Evolutionary conservation across 768 basidiomycete species (phyloP).

Genomic region (Glaciozyma martinii): DNA sequence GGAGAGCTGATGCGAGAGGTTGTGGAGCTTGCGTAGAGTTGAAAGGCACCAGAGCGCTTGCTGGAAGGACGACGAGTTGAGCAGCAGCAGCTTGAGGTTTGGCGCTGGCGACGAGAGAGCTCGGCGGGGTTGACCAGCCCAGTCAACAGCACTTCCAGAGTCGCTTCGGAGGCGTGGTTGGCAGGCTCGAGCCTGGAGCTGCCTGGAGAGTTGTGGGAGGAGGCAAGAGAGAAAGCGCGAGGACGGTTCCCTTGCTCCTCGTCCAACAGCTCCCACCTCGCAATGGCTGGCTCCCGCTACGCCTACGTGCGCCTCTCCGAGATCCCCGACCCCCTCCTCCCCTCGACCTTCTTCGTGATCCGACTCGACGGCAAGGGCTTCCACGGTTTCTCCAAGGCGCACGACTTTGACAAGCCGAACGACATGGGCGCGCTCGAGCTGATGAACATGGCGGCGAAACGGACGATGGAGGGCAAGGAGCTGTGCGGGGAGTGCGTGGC

Average conservation of each 20-base stretch:
- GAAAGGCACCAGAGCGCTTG: no score
- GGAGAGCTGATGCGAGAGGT: not conserved
- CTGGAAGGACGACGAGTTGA: no score
- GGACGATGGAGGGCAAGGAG: slow-evolving; percentile 54
- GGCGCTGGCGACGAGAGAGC: no score
- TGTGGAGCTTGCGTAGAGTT: not conserved
- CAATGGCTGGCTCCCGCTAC: slow-evolving; percentile 87
- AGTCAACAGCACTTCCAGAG: no score
- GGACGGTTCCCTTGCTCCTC: not conserved
- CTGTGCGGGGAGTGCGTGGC: slow-evolving; percentile 69
- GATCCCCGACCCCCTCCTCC: slow-evolving; percentile 74
- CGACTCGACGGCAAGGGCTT: slow-evolving; percentile 90
- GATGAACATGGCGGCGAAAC: slow-evolving; percentile 82
- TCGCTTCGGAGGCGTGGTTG: no score
- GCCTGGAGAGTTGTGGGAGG: no score
- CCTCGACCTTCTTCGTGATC: slow-evolving; percentile 70
- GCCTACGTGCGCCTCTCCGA: slow-evolving; percentile 86
- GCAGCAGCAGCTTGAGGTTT: no score
- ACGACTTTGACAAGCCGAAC: slow-evolving; percentile 81
- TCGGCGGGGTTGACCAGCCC: no score
- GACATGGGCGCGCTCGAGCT: slow-evolving; percentile 74
- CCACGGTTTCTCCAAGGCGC: slow-evolving; percentile 80
- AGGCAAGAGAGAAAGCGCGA: no score
- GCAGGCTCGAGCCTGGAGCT: no score
- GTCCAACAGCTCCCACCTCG: not conserved